phyloP scores from a whole-genome alignment of 2,329 filamentous ascomycete species.

The Juglanconis juglandina region DNA sequence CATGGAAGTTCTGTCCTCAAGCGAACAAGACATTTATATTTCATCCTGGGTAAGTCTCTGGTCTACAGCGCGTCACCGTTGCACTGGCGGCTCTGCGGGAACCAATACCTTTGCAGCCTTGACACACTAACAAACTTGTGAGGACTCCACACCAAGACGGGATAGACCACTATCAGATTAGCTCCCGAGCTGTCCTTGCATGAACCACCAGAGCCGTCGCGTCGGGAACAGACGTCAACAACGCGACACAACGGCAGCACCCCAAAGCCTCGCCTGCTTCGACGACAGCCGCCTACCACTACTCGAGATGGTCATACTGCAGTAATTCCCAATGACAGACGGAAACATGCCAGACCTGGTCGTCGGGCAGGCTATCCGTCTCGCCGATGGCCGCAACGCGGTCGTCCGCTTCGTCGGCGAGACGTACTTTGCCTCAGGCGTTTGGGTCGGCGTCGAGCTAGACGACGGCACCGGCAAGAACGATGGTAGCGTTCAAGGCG shows the following conservation, averaged over 20 bases:
- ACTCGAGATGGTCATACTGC: constrained; percentile 9
- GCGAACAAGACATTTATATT: too few relatives aligned
- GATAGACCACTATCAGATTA: too few relatives aligned
- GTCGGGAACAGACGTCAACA: not conserved
- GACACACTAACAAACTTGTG: too few relatives aligned
- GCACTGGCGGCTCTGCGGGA: too few relatives aligned
- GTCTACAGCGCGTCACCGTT: too few relatives aligned
- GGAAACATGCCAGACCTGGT: constrained; percentile 54
- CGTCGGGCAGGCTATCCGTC: constrained; percentile 71
- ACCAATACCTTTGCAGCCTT: too few relatives aligned
- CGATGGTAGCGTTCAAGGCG: constrained; percentile 83
- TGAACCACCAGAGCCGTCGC: too few relatives aligned
- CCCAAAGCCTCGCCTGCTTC: not conserved
- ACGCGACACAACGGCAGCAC: not conserved
- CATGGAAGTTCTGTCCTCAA: too few relatives aligned
- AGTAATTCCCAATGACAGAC: not conserved
- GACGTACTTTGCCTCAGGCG: constrained; percentile 75
- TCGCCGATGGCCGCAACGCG: constrained; percentile 73
- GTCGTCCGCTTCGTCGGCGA: constrained; percentile 77
- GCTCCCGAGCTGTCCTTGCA: too few relatives aligned
- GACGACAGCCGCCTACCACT: not conserved
- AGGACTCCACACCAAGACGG: too few relatives aligned
- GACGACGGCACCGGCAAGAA: constrained; percentile 84
- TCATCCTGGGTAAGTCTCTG: too few relatives aligned
- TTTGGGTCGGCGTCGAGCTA: constrained; percentile 89